Evolutionary conservation across 2,329 filamentous ascomycete genomes (phyloP).

Genomic region (Mariannaea elegans): DNA sequence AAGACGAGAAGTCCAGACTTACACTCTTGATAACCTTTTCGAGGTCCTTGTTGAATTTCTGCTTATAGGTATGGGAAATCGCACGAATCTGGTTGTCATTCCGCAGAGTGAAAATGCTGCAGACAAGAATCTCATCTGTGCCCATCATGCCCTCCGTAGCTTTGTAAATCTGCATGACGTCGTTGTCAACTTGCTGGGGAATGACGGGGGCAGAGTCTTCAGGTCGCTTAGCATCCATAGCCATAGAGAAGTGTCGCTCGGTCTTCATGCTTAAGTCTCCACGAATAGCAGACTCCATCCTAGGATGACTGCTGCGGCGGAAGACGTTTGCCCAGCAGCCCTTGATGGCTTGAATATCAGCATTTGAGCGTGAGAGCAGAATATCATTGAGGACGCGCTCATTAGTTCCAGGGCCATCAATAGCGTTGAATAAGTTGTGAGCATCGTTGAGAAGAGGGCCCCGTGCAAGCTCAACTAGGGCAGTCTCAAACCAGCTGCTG

Average conservation of each 20-base stretch:
- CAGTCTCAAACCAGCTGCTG: slow-evolving; percentile 76
- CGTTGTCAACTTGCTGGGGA: slow-evolving; percentile 76
- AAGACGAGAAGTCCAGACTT: slow-evolving; percentile 36
- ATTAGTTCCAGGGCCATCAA: slow-evolving; percentile 85
- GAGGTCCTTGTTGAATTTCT: slow-evolving; percentile 75
- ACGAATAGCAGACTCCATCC: slow-evolving; percentile 77
- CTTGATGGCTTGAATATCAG: slow-evolving; percentile 89
- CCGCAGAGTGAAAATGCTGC: slow-evolving; percentile 77
- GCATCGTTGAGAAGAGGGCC: slow-evolving; percentile 85
- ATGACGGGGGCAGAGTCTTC: slow-evolving; percentile 82
- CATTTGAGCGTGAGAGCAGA: slow-evolving; percentile 83
- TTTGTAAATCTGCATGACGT: slow-evolving; percentile 79
- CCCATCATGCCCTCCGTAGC: slow-evolving; percentile 78
- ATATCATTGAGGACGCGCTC: slow-evolving; percentile 88
- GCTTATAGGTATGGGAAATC: slow-evolving; percentile 78
- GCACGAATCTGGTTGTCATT: slow-evolving; percentile 87
- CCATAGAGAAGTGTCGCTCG: slow-evolving; percentile 83
- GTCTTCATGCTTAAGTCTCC: slow-evolving; percentile 88
- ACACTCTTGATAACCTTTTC: slow-evolving; percentile 78
- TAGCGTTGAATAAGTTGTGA: slow-evolving; percentile 72
- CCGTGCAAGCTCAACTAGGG: slow-evolving; percentile 76
- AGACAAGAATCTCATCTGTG: slow-evolving; percentile 80
- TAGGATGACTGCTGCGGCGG: slow-evolving; percentile 69
- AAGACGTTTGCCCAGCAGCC: slow-evolving; percentile 61
- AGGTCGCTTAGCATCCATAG: slow-evolving; percentile 75